A percentile compares a stretch with the other conserved stretches of the same genome.
These are phyloP conservation scores for Aspergillus pseudoglaucus DNA, from an alignment of 2,329 filamentous ascomycete species.

Conservation along the genomic window DNA sequence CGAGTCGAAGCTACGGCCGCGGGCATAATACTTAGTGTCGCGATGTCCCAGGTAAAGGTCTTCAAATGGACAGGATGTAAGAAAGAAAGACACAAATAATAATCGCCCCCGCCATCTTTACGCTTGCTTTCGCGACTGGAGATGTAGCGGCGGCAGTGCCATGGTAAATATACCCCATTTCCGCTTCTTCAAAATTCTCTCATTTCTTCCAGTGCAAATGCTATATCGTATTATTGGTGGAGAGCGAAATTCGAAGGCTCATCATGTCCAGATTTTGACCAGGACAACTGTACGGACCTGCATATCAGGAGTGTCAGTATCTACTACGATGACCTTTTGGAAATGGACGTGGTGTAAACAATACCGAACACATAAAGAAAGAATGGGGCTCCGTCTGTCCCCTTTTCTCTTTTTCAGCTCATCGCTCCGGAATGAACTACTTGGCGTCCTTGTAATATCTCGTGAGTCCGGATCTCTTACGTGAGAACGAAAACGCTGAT, in stretches of 20 bases:
- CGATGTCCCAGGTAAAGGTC: no score
- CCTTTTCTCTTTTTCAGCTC: conserved; percentile 14
- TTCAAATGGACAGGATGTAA: no score
- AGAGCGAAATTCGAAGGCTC: conserved; percentile 22
- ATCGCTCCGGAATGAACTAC: conserved; percentile 28
- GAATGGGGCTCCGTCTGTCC: conserved; percentile 18
- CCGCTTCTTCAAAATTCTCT: conserved; percentile 10
- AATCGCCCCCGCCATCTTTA: no score
- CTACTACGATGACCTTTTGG: no score
- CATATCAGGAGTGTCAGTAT: no score
- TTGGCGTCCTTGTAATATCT: conserved; percentile 12
- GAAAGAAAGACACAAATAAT: no score
- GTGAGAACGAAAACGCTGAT: conserved; percentile 17
- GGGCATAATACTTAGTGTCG: no score
- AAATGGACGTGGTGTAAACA: no score
- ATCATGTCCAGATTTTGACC: conserved; percentile 27
- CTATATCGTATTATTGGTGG: conserved; percentile 14
- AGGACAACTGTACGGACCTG: conserved; percentile 23
- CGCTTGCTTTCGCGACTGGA: not conserved
- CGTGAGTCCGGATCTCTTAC: conserved; percentile 21
- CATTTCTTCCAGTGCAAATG: conserved; percentile 14
- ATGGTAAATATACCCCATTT: conserved; percentile 19
- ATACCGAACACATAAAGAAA: conserved; percentile 15
- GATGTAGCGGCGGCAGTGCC: conserved; percentile 21
- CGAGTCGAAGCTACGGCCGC: no score